Conservation (phyloP, 495 filamentous ascomycete genomes). For the Trichocladium antarcticum region DNA sequence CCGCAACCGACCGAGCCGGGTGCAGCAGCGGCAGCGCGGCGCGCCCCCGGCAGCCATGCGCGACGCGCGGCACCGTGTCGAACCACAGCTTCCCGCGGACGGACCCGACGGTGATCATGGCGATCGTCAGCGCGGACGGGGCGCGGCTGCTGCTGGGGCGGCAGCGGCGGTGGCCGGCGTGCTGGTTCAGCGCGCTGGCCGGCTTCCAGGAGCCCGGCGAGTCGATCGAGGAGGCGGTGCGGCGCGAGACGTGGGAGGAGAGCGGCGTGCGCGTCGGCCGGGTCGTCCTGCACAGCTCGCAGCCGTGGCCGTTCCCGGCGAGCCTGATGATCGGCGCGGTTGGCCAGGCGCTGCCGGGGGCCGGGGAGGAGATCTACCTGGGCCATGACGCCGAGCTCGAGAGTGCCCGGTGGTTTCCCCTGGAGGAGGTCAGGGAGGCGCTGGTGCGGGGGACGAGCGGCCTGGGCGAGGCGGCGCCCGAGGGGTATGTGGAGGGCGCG, state of each 20-base stretch:
- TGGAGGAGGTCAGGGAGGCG: conserved; percentile 59
- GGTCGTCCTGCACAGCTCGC: conserved; percentile 83
- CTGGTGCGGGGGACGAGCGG: conserved; percentile 49
- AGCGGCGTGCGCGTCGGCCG: conserved; percentile 72
- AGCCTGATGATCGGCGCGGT: conserved; percentile 94
- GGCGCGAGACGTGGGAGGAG: conserved; percentile 94
- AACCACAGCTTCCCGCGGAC: conserved; percentile 90
- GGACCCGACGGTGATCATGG: conserved; percentile 92
- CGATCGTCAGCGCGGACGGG: conserved; percentile 64
- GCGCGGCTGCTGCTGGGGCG: conserved; percentile 74
- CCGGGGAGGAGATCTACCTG: conserved; percentile 68
- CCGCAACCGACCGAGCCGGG: conserved; percentile 60
- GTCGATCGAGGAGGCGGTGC: conserved; percentile 86
- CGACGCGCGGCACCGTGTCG: conserved; percentile 61
- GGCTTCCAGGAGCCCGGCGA: conserved; percentile 95
- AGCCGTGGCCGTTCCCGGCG: conserved; percentile 58
- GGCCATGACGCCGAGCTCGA: conserved; percentile 86
- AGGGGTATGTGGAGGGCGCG: conserved; percentile 60
- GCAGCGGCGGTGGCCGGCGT: conserved; percentile 66
- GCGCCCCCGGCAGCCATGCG: too few relatives aligned
- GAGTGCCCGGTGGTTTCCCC: conserved; percentile 72
- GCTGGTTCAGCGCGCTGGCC: conserved; percentile 83
- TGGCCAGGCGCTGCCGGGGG: conserved; percentile 66
- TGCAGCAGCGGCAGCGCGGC: too few relatives aligned
- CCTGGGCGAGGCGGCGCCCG: conserved; percentile 49